These are phyloP conservation scores for Salicornia ramosissima DNA, from an alignment of 148 eudicot species.

Conservation along the genomic window DNA sequence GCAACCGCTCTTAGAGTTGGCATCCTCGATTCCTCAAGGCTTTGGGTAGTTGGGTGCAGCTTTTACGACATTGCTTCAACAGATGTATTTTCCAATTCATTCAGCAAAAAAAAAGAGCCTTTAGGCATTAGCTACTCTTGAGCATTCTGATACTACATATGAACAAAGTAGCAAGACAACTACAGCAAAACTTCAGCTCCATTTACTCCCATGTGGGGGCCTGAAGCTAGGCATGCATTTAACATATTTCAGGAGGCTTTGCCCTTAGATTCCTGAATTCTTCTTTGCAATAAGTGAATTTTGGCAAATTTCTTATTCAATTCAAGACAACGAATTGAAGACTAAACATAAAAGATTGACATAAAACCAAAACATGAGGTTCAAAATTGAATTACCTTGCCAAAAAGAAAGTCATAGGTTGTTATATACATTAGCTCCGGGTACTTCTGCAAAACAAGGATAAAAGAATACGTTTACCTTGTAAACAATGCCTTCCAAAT, in stretches of 20 bases:
- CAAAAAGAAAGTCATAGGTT: conserved; percentile 81
- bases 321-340: too few relatives aligned
- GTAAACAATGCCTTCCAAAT: not conserved
- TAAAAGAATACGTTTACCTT: not conserved
- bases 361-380: not conserved
- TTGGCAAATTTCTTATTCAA: not conserved
- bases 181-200: not conserved
- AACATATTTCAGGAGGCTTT: too few relatives aligned
- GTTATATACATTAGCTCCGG: conserved; percentile 65
- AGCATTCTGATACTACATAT: not conserved
- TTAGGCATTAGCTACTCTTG: not conserved
- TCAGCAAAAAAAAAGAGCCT: too few relatives aligned
- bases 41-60: not conserved
- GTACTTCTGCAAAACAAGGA: conserved; percentile 58
- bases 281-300: not conserved
- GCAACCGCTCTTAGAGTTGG: too few relatives aligned
- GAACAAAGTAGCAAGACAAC: not conserved
- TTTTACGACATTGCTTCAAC: not conserved
- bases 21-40: too few relatives aligned
- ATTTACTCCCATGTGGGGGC: too few relatives aligned
- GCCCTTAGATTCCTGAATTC: not conserved
- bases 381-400: conserved; percentile 58
- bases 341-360: not conserved
- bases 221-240: too few relatives aligned
- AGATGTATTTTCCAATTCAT: not conserved